These are phyloP conservation scores for Xylariaceae sp. DNA, from an alignment of 2,329 filamentous ascomycete genomes.

Conservation along the genomic window DNA sequence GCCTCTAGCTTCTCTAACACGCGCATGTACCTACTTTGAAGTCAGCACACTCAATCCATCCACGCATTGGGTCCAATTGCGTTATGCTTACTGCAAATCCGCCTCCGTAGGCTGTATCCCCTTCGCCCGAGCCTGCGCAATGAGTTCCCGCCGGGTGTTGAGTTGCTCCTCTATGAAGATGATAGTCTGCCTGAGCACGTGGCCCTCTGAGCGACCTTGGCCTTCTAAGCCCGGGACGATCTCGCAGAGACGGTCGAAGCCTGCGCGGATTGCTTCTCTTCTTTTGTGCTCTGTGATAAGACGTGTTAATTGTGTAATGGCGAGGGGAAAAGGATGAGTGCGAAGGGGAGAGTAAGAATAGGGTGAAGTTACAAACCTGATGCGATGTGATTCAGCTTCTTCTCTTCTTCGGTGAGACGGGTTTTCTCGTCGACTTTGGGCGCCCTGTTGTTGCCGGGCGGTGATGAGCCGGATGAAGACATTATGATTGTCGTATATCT, in stretches of 20 bases:
- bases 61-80: too few species aligned
- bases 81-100: too few species aligned
- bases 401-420: slow-evolving; percentile 50
- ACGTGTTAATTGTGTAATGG: background rate
- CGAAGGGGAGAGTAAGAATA: background rate
- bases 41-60: too few species aligned
- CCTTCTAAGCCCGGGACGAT: slow-evolving; percentile 79
- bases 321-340: background rate
- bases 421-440: too few species aligned
- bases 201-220: slow-evolving; percentile 77
- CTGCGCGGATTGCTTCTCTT: slow-evolving; percentile 71
- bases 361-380: slow-evolving; percentile 37
- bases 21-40: too few species aligned
- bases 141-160: slow-evolving; percentile 52
- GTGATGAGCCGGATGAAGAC: too few species aligned
- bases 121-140: slow-evolving; percentile 43
- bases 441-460: too few species aligned
- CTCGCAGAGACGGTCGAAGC: slow-evolving; percentile 76
- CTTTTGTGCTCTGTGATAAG: slow-evolving; percentile 55
- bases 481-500: too few species aligned
- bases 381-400: slow-evolving; percentile 53
- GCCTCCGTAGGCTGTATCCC: too few species aligned
- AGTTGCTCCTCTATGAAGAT: slow-evolving; percentile 62
- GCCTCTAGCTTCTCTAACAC: too few species aligned
- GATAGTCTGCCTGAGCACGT: slow-evolving; percentile 71